Evolutionary conservation across 768 basidiomycete genomes (phyloP), one percentile per base, ranked within the genome.

Genomic region (Suillus brevipes): DNA sequence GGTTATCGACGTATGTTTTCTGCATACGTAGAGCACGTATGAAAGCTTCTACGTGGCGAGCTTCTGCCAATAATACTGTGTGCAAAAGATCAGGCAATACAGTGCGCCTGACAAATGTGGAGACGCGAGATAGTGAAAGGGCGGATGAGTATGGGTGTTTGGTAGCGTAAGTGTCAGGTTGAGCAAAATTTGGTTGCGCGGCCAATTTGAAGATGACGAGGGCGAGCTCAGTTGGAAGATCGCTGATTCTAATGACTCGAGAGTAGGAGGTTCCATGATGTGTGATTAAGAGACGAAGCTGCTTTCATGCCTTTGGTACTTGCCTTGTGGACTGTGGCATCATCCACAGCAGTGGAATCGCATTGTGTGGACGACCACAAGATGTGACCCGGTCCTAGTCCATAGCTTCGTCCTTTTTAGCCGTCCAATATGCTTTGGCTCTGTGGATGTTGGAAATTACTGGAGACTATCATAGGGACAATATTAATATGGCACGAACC

Each of bases 61-160:
- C 31, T 36, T 28, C 40, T 52, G 68, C 62, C 34, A 82, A 73
- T 34, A 78, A 64, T 5, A 83, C 78, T 16, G 78, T 81, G 62
- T 77, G 73, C 18, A 82, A 74, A 61, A 83, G 73, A 62, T 72
- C 66, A 25, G 76, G 79, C 75, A 83, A 80, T 31, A 75, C 70
- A n/a, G 71, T 69, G 20, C 69, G 72, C 18, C 80, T 75, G 34
- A 82, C 58, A 28, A 60, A 59, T 47, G 66, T 69, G 9, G 79
- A 82, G 16, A 81, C 80, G 16, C 63, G 67, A 37, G 75, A 73
- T 28, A 83, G 71, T 8, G 74, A 60, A 25, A 72, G 57, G 6
- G 77, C 77, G 16, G 73, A 75, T 23, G 68, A 64, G 60, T 71
- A 73, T 18, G 60, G 38, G 53, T 64, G 57, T 18, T 23, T 6